These are phyloP conservation scores for Rhodotorula diobovata DNA, from an alignment of 768 basidiomycete species.

Conservation along the genomic window DNA sequence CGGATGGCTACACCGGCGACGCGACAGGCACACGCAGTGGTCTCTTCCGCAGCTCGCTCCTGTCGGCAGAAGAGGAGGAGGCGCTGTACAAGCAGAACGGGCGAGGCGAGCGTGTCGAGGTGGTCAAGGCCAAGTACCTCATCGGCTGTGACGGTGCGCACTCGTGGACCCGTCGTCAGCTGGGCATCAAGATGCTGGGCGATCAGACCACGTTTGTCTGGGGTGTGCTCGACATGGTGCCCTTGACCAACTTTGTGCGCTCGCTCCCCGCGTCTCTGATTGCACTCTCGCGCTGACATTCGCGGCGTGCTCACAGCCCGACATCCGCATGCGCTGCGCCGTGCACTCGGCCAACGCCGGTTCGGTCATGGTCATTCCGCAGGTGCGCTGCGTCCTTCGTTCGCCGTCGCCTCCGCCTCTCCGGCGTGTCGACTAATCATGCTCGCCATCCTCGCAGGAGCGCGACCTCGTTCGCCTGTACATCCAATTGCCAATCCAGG, in stretches of 20 bases:
- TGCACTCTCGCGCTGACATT: too few species aligned
- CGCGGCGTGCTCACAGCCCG: slow-evolving; percentile 50
- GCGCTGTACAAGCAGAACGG: slow-evolving; percentile 27
- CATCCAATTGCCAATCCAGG: slow-evolving; percentile 59
- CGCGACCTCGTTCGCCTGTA: slow-evolving; percentile 60
- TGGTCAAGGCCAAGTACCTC: slow-evolving; percentile 60
- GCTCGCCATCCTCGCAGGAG: too few species aligned
- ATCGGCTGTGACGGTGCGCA: slow-evolving; percentile 66
- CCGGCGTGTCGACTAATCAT: not conserved
- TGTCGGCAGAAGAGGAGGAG: slow-evolving; percentile 41
- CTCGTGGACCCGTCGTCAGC: slow-evolving; percentile 53
- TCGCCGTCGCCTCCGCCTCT: not conserved
- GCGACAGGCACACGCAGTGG: slow-evolving; percentile 30
- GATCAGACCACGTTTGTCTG: slow-evolving; percentile 71
- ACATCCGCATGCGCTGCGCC: slow-evolving; percentile 61
- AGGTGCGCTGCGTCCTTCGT: not conserved
- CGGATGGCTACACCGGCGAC: slow-evolving; percentile 29
- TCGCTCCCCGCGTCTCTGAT: too few species aligned
- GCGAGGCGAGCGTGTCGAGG: slow-evolving; percentile 16
- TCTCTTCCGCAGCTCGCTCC: slow-evolving; percentile 38
- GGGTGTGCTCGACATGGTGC: slow-evolving; percentile 71
- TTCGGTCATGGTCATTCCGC: slow-evolving; percentile 65
- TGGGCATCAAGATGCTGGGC: slow-evolving; percentile 68
- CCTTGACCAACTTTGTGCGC: slow-evolving; percentile 60
- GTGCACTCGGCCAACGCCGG: slow-evolving; percentile 62